A percentile compares a stretch with the other conserved stretches of the same genome.
phyloP scores from a whole-genome alignment of 2,329 filamentous ascomycete genomes.

The Colletotrichum endophyticum region DNA sequence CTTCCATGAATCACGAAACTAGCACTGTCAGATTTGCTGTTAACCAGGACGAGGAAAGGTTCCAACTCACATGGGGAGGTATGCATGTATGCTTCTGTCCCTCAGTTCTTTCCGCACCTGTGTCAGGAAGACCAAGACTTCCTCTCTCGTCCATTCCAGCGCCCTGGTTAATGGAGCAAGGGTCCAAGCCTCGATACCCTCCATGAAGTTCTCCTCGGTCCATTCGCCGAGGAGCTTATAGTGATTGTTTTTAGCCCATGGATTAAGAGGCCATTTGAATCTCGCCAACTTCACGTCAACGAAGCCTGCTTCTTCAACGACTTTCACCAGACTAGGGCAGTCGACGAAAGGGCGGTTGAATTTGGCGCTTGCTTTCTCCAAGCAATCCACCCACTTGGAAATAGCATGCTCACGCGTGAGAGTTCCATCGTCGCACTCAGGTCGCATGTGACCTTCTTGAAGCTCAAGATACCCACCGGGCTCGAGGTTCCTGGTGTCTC shows the following conservation, averaged over 20 bases:
- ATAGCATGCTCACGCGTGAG: constrained; percentile 25
- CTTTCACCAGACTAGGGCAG: constrained; percentile 39
- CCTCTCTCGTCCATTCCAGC: neutral
- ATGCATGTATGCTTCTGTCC: neutral
- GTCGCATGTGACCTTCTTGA: constrained; percentile 43
- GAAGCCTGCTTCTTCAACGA: constrained; percentile 58
- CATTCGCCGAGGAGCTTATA: constrained; percentile 50
- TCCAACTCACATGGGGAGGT: neutral
- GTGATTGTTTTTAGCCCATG: constrained; percentile 54
- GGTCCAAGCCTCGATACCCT: constrained; percentile 30
- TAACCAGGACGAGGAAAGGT: neutral
- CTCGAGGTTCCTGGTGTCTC: constrained; percentile 29
- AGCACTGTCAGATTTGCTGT: neutral
- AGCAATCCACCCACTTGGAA: constrained; percentile 33
- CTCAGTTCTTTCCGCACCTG: neutral
- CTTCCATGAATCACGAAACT: neutral
- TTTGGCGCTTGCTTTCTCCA: constrained; percentile 32
- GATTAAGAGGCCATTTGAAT: constrained; percentile 54
- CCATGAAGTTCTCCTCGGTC: constrained; percentile 20
- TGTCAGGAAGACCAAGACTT: neutral
- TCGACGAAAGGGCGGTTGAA: constrained; percentile 40
- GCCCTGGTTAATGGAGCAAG: constrained; percentile 32
- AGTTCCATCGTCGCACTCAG: constrained; percentile 46
- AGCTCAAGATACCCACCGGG: constrained; percentile 50
- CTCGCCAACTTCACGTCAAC: constrained; percentile 51